Evolutionary conservation across 139 green algal genomes (phyloP).

Genomic region (Micromonas pusilla): DNA sequence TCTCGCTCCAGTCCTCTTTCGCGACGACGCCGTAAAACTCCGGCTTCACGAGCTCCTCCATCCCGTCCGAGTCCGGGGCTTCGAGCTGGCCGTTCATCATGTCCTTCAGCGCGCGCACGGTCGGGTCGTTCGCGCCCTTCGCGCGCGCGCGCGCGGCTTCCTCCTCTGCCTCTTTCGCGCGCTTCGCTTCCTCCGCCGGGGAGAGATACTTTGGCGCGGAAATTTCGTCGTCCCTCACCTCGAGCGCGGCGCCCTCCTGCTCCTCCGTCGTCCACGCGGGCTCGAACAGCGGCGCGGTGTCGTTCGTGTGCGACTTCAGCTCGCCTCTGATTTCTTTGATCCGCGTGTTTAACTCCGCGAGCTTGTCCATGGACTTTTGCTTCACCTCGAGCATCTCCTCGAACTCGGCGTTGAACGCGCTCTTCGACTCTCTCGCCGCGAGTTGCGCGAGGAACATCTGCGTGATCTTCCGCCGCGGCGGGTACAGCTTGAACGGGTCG

Average conservation of each 20-base stretch:
- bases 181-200: neutral
- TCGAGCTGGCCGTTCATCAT: conserved; percentile 35
- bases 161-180: conserved; percentile 5
- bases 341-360: conserved; percentile 20
- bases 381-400: conserved; percentile 15
- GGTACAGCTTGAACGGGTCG: conserved; percentile 14
- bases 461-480: conserved; percentile 14
- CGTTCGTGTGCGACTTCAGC: neutral
- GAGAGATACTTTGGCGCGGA: conserved; percentile 8
- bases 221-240: conserved; percentile 25
- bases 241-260: neutral
- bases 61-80: neutral
- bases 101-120: conserved; percentile 25
- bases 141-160: conserved; percentile 8
- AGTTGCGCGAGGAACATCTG: conserved; percentile 23
- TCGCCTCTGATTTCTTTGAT: conserved; percentile 15
- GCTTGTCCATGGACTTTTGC: conserved; percentile 14
- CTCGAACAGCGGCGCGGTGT: conserved; percentile 5
- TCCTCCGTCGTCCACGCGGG: conserved; percentile 1
- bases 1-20: neutral
- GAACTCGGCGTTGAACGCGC: conserved; percentile 14
- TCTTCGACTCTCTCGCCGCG: neutral
- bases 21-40: conserved; percentile 22
- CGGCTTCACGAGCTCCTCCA: conserved; percentile 10
- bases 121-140: neutral